Base-by-base conservation (phyloP, 2,329 filamentous ascomycete species). In the Alternaria panax region DNA sequence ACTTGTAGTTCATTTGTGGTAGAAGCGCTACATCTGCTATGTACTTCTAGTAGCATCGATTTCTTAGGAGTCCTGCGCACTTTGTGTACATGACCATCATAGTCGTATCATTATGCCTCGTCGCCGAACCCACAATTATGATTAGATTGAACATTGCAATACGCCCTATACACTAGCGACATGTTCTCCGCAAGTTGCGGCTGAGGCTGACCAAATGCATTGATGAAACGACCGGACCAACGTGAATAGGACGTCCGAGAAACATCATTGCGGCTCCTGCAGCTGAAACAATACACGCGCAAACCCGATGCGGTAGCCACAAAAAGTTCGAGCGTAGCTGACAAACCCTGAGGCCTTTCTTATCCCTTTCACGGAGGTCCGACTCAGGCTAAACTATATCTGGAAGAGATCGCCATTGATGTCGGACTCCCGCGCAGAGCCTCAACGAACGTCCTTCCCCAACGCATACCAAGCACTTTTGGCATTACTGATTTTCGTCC, bases 401-500 rank as follows among this genome's bases (percentile, higher is more conserved):
- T n/a, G 16, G 32, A 7, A 6, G 5, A 36, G 16, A n/a, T 14
- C 7, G 7, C 4, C 32, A n/a, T 7, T 4, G 28, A 28, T 28
- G 7, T 16, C 45, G 18, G 45, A 47, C 28, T 11, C 34, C 45
- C 45, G 45, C 22, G 28, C 28, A 47, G 30, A 47, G 45, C 28
- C 18, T 24, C 45, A 18, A 34, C n/a, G 18, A 27, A 11, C 12
- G 18, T 32, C 28, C 28, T 47, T 24, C 3, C 28, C 45, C 20
- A 34, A 7, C 45, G 20, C 28, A 32, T 2, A 47, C 28, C 20
- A 47, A 47, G 30, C 28, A 24, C 7, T 34, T 32, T 27, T 47
- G 18, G 27, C 28, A 32, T 47, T 18, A 34, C 14, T 34, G 20
- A n/a, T 11, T 47, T 51, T 47, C 53, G 45, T 55, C 43, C 20